A percentile compares a stretch with the other conserved stretches of the same genome.
Conservation (phyloP, 2,329 filamentous ascomycete species). For the Seiridium unicorne region DNA sequence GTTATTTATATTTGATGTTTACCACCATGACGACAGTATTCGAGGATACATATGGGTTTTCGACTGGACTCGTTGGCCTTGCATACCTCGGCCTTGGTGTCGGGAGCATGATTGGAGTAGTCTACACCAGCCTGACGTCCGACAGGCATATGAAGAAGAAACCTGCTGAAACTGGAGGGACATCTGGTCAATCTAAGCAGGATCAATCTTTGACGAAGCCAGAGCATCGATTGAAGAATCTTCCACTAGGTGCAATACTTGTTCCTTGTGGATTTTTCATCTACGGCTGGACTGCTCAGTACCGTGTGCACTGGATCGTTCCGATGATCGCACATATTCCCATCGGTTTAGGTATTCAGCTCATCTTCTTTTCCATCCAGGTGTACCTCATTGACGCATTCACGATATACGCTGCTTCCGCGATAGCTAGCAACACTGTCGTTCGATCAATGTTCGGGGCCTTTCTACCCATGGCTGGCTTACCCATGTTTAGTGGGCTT, state of each 20-base stretch:
- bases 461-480: slow-evolving; percentile 47
- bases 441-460: slow-evolving; percentile 39
- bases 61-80: slow-evolving; percentile 31
- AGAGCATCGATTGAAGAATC: background rate
- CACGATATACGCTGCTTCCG: slow-evolving; percentile 43
- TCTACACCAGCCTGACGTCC: slow-evolving; percentile 61
- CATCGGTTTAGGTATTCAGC: slow-evolving; percentile 29
- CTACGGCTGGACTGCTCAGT: slow-evolving; percentile 43
- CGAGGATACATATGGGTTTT: slow-evolving; percentile 33
- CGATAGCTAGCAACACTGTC: slow-evolving; percentile 37
- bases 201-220: slow-evolving; percentile 21
- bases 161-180: background rate
- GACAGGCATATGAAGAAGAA: slow-evolving; percentile 49
- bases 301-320: slow-evolving; percentile 33
- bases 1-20: slow-evolving; percentile 38
- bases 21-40: slow-evolving; percentile 39
- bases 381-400: slow-evolving; percentile 46
- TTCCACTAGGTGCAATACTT: slow-evolving; percentile 32
- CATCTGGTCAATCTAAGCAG: slow-evolving; percentile 35
- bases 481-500: slow-evolving; percentile 32
- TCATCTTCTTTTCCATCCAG: slow-evolving; percentile 26
- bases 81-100: slow-evolving; percentile 38
- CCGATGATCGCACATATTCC: slow-evolving; percentile 34
- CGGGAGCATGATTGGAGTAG: slow-evolving; percentile 39
- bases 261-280: slow-evolving; percentile 43